Conservation (phyloP, 805 yeast species). For the Saturnispora diversa region DNA sequence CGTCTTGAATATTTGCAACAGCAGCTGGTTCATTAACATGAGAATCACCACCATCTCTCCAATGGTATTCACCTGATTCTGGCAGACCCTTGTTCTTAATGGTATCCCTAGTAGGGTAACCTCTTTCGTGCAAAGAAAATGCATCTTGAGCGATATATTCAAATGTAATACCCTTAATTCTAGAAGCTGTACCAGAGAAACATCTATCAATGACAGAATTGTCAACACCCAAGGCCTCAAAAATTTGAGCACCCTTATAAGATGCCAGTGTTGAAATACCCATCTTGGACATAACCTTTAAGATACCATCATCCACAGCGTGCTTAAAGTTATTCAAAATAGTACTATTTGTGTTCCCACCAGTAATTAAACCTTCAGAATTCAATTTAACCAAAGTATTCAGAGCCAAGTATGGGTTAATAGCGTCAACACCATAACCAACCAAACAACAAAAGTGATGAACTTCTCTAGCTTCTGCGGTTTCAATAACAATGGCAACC, state of each 20-base stretch:
- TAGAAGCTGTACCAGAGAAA: constrained; percentile 94
- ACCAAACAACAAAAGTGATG: constrained; percentile 91
- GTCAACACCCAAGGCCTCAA: constrained; percentile 94
- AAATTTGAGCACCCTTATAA: constrained; percentile 98
- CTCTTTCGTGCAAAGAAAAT: constrained; percentile 85
- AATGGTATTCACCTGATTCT: constrained; percentile 95
- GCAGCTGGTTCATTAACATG: constrained; percentile 94
- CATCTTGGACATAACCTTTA: constrained; percentile 98
- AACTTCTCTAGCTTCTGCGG: constrained; percentile 96
- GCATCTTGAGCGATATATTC: constrained; percentile 97
- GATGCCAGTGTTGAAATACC: constrained; percentile 97
- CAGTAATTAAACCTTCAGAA: constrained; percentile 62
- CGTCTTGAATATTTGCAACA: constrained; percentile 91
- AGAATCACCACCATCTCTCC: constrained; percentile 98
- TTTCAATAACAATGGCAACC: constrained; percentile 84
- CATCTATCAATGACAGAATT: constrained; percentile 92
- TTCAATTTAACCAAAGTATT: constrained; percentile 84
- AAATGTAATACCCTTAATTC: constrained; percentile 92
- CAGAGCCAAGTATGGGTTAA: constrained; percentile 88
- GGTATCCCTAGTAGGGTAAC: constrained; percentile 72
- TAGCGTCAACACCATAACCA: constrained; percentile 96
- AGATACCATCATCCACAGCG: constrained; percentile 83
- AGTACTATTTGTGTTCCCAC: constrained; percentile 45
- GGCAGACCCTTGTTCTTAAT: constrained; percentile 69
- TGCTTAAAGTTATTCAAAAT: constrained; percentile 72